A percentile compares a stretch with the other conserved stretches of the same genome.
phyloP scores from a whole-genome alignment of 1,284 basidiomycete species.

The Hemileia vastatrix region DNA sequence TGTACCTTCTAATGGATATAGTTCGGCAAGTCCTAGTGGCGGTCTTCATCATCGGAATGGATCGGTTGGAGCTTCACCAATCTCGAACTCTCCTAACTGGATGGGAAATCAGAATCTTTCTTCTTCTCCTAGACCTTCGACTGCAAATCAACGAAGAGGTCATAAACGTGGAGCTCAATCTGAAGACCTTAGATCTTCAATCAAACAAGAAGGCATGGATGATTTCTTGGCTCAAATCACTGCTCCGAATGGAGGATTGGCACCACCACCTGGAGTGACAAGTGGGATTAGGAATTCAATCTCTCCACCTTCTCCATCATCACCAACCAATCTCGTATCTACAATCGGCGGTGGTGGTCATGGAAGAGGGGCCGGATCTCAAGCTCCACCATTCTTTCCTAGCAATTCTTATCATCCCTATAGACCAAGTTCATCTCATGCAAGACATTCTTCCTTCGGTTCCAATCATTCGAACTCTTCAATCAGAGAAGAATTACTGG shows the following conservation, averaged over 20 bases:
- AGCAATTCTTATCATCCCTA: conserved; percentile 25
- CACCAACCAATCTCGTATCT: not conserved
- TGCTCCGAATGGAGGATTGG: conserved; percentile 33
- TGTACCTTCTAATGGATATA: no score
- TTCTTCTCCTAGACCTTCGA: not conserved
- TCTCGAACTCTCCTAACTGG: not conserved
- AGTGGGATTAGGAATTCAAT: not conserved
- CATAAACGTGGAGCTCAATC: conserved; percentile 32
- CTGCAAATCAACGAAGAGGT: conserved; percentile 2
- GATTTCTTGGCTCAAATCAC: conserved; percentile 35
- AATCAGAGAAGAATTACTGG: not conserved
- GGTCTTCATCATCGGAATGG: not conserved
- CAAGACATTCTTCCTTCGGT: conserved; percentile 31
- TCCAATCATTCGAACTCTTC: conserved; percentile 27
- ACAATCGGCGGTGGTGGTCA: not conserved
- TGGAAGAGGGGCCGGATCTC: not conserved
- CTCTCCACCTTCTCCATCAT: not conserved
- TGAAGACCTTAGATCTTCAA: conserved; percentile 32
- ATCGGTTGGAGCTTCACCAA: not conserved
- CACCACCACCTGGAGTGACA: conserved; percentile 26
- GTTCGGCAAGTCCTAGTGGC: not conserved
- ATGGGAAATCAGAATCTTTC: not conserved
- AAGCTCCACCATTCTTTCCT: conserved; percentile 21
- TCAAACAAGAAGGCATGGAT: conserved; percentile 26
- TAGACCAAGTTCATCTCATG: conserved; percentile 25